A percentile compares a stretch with the other conserved stretches of the same genome.
Evolutionary conservation across 495 filamentous ascomycete species (phyloP).

Genomic region (Lepraria neglecta): DNA sequence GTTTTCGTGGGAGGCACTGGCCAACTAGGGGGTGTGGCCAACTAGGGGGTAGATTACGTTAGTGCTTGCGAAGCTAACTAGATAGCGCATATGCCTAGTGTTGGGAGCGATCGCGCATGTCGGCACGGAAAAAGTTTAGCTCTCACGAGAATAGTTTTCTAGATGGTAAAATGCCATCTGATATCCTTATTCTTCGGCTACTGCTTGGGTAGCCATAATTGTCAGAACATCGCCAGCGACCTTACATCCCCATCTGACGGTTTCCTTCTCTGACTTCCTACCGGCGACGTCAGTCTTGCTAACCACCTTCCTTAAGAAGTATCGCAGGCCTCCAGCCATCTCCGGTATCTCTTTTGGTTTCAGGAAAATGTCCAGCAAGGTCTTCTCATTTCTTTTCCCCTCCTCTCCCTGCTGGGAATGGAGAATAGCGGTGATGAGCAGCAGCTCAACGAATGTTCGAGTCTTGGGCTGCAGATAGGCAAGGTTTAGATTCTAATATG

Average conservation of each 20-base stretch:
- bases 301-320: constrained; percentile 71
- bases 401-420: constrained; percentile 44
- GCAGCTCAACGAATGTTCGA: constrained; percentile 67
- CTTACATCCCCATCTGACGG: constrained; percentile 65
- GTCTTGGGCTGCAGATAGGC: constrained; percentile 70
- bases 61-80: no score
- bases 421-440: constrained; percentile 69
- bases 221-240: constrained; percentile 55
- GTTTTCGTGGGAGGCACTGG: no score
- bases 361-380: constrained; percentile 59
- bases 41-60: no score
- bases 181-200: neutral
- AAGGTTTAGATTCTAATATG: constrained; percentile 58
- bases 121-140: no score
- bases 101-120: no score
- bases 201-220: constrained; percentile 35
- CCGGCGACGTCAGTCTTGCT: constrained; percentile 64
- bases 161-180: neutral
- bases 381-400: constrained; percentile 42
- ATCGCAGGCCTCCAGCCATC: constrained; percentile 64
- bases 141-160: neutral
- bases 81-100: no score
- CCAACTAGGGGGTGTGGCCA: no score
- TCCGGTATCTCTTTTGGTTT: constrained; percentile 53
- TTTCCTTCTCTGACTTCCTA: constrained; percentile 52